Conservation (phyloP, 2,329 filamentous ascomycete species). For the Fusarium agapanthi region DNA sequence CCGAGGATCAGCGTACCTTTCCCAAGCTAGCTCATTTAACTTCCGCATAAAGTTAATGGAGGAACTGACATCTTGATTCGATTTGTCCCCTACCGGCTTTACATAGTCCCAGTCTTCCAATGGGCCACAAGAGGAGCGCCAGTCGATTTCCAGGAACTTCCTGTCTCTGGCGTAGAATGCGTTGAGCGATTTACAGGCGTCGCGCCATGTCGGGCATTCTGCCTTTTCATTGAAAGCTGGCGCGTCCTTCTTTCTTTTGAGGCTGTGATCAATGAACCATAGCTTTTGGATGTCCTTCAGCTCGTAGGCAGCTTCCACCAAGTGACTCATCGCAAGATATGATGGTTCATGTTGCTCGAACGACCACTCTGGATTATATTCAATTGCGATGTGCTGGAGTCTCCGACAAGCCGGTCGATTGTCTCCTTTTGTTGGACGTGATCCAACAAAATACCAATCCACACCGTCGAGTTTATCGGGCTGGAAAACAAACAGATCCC, state of each 20-base stretch:
- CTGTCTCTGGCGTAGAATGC: conserved; percentile 16
- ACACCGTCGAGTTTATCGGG: background rate
- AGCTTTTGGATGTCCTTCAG: background rate
- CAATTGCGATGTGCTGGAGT: background rate
- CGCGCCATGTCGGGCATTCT: too few relatives aligned
- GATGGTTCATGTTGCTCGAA: too few relatives aligned
- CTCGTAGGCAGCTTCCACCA: background rate
- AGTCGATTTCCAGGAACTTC: background rate
- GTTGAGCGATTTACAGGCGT: too few relatives aligned
- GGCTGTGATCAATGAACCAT: conserved; percentile 10
- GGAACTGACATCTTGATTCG: background rate
- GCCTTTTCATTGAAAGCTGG: too few relatives aligned
- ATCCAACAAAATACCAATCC: background rate
- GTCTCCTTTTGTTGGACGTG: background rate
- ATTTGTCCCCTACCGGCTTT: background rate
- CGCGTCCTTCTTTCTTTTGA: background rate
- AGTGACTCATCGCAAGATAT: too few relatives aligned
- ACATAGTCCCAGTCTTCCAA: background rate
- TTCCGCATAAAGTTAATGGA: background rate
- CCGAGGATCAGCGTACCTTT: too few relatives aligned
- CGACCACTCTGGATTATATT: too few relatives aligned
- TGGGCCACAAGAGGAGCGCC: background rate
- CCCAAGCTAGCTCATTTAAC: too few relatives aligned
- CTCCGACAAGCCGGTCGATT: background rate
- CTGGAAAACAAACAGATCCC: conserved; percentile 17